phyloP scores from a whole-genome alignment of 257 asterid species.

The Rhazya stricta region DNA sequence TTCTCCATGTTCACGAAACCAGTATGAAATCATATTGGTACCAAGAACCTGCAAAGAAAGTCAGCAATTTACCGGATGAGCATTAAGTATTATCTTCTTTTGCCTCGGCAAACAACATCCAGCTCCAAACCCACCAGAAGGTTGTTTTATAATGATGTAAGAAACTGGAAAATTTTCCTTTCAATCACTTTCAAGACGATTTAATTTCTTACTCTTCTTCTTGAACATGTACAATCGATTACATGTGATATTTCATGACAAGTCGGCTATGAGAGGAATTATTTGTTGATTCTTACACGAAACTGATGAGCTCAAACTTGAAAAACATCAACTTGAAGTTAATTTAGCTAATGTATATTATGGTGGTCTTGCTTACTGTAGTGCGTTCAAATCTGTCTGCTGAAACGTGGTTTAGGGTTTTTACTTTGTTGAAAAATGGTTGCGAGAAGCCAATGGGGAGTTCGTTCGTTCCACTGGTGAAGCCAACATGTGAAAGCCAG shows the following conservation, averaged over 20 bases:
- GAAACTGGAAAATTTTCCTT: neutral
- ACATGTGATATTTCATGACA: constrained; percentile 22
- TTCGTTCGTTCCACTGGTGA: neutral
- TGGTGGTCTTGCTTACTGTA: no score
- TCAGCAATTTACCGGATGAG: neutral
- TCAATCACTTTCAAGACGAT: neutral
- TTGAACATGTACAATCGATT: constrained; percentile 31
- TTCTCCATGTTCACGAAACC: neutral
- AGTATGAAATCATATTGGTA: neutral
- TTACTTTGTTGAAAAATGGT: neutral
- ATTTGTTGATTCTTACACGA: neutral
- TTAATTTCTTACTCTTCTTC: neutral
- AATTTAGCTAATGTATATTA: no score
- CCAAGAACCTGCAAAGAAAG: no score
- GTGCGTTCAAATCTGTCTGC: neutral
- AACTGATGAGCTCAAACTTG: neutral
- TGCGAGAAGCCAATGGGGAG: neutral
- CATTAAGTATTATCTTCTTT: neutral
- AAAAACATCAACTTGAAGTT: neutral
- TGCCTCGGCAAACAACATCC: neutral
- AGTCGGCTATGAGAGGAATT: neutral
- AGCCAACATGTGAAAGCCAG: neutral
- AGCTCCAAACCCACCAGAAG: neutral
- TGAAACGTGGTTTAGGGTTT: neutral
- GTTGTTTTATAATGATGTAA: neutral